Conservation (phyloP, 2,329 filamentous ascomycete species). For the Sporothrix pallida region DNA sequence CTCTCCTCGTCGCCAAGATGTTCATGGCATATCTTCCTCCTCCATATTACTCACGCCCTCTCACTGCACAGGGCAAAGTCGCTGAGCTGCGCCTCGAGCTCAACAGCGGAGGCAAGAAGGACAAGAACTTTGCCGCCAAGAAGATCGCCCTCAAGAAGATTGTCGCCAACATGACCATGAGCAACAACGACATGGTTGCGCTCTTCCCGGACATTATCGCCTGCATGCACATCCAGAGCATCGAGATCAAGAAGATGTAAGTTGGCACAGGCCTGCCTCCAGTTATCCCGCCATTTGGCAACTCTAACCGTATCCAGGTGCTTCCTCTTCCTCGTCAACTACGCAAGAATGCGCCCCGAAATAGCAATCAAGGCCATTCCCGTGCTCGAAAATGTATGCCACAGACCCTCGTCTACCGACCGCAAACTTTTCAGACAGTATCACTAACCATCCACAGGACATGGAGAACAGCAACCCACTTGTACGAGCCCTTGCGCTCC, state of each 20-base stretch:
- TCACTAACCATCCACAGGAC: constrained; percentile 62
- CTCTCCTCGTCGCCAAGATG: constrained; percentile 48
- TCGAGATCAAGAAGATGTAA: constrained; percentile 99
- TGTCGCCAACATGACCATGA: constrained; percentile 99
- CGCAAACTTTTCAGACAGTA: neutral
- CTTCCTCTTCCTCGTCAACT: constrained; percentile 96
- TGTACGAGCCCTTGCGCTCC: constrained; percentile 86
- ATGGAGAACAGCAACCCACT: constrained; percentile 93
- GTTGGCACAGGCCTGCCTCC: constrained; percentile 40
- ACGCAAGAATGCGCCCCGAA: constrained; percentile 91
- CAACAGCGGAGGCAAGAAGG: constrained; percentile 93
- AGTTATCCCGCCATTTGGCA: too few relatives aligned
- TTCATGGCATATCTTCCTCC: constrained; percentile 61
- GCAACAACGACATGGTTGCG: constrained; percentile 99
- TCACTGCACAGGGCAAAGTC: constrained; percentile 87
- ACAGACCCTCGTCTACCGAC: neutral
- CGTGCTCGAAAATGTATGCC: constrained; percentile 75
- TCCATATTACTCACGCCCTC: constrained; percentile 57
- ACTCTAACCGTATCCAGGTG: constrained; percentile 65
- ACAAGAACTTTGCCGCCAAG: constrained; percentile 93
- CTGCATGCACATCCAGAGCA: constrained; percentile 91
- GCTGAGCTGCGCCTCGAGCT: constrained; percentile 94
- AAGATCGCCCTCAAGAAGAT: constrained; percentile 99
- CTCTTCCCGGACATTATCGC: constrained; percentile 93
- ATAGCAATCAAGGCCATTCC: constrained; percentile 92